Conservation (phyloP, 2,329 filamentous ascomycete species). For the Cytospora schulzeri region DNA sequence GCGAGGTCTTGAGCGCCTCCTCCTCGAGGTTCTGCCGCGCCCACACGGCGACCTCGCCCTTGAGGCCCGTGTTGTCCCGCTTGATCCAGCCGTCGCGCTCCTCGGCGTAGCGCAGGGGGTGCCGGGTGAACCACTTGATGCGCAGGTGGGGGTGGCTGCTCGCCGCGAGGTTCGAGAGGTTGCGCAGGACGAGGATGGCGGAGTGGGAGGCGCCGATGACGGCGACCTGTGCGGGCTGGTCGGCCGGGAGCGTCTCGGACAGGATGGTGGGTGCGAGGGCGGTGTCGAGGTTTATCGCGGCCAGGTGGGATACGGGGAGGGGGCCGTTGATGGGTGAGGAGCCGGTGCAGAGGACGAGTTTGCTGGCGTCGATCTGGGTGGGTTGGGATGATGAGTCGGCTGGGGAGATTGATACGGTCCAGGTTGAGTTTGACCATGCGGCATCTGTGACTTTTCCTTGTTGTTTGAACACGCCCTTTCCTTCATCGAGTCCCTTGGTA, state of each 20-base stretch:
- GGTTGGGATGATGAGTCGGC: slow-evolving; percentile 28
- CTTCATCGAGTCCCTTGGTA: slow-evolving; percentile 45
- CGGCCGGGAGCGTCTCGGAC: slow-evolving; percentile 33
- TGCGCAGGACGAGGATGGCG: slow-evolving; percentile 63
- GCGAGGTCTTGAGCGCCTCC: slow-evolving; percentile 45
- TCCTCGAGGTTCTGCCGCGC: slow-evolving; percentile 61
- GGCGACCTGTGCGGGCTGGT: slow-evolving; percentile 47
- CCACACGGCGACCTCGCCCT: slow-evolving; percentile 62
- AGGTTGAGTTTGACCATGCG: slow-evolving; percentile 32
- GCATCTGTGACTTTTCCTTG: slow-evolving; percentile 43
- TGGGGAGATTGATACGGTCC: slow-evolving; percentile 27
- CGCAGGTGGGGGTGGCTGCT: slow-evolving; percentile 54
- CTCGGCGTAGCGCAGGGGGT: slow-evolving; percentile 61
- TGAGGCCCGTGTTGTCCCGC: slow-evolving; percentile 66
- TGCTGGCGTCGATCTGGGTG: slow-evolving; percentile 41
- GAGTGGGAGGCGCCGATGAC: slow-evolving; percentile 66
- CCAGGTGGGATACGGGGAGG: slow-evolving; percentile 44
- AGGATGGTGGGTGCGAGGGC: slow-evolving; percentile 57
- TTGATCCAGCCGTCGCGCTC: slow-evolving; percentile 65
- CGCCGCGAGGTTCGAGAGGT: slow-evolving; percentile 56
- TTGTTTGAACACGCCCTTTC: slow-evolving; percentile 43
- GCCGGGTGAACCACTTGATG: slow-evolving; percentile 65
- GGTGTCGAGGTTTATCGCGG: slow-evolving; percentile 51
- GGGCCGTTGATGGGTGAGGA: slow-evolving; percentile 50
- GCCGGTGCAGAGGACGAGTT: slow-evolving; percentile 61